Percentiles rank a stretch among this genome's conserved stretches.
Evolutionary conservation across 2,329 filamentous ascomycete species (phyloP).

Genomic region (Trichoderma lentiforme): DNA sequence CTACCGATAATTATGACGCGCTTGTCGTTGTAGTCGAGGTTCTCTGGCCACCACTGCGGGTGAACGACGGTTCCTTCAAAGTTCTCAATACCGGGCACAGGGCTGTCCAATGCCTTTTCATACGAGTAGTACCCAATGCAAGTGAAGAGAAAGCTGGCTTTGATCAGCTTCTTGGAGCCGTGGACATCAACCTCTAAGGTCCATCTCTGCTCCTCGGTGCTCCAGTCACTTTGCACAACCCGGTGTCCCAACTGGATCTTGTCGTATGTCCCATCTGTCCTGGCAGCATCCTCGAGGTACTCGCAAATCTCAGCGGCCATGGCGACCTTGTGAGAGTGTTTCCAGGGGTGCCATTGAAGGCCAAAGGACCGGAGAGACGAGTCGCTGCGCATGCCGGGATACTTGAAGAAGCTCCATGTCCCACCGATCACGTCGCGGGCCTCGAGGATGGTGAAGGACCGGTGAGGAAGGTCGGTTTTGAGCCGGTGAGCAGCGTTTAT

Average conservation of each 20-base stretch:
- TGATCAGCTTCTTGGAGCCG: constrained; percentile 26
- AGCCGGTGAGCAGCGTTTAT: constrained; percentile 71
- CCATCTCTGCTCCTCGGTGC: constrained; percentile 55
- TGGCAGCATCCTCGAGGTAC: constrained; percentile 54
- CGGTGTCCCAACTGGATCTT: constrained; percentile 52
- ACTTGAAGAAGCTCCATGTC: constrained; percentile 76
- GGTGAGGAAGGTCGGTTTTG: constrained; percentile 53
- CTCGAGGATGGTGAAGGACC: constrained; percentile 65
- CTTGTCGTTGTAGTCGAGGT: constrained; percentile 63
- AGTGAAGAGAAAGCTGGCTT: constrained; percentile 57
- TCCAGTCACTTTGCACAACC: constrained; percentile 51
- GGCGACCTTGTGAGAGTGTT: constrained; percentile 48
- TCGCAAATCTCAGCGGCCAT: constrained; percentile 48
- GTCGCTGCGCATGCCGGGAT: constrained; percentile 69
- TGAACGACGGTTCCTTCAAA: constrained; percentile 65
- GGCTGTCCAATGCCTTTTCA: constrained; percentile 54
- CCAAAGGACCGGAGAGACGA: constrained; percentile 60
- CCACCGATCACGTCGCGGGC: constrained; percentile 63
- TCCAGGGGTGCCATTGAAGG: constrained; percentile 72
- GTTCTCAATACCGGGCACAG: constrained; percentile 63
- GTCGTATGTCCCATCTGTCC: constrained; percentile 49
- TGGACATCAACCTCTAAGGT: constrained; percentile 42
- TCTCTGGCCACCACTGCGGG: constrained; percentile 73
- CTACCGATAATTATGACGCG: constrained; percentile 70
- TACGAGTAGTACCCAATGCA: constrained; percentile 71